Percentiles rank a stretch among this genome's conserved stretches.
Conservation (phyloP, 1,139 yeast genomes). For the Hanseniaspora sp. region DNA sequence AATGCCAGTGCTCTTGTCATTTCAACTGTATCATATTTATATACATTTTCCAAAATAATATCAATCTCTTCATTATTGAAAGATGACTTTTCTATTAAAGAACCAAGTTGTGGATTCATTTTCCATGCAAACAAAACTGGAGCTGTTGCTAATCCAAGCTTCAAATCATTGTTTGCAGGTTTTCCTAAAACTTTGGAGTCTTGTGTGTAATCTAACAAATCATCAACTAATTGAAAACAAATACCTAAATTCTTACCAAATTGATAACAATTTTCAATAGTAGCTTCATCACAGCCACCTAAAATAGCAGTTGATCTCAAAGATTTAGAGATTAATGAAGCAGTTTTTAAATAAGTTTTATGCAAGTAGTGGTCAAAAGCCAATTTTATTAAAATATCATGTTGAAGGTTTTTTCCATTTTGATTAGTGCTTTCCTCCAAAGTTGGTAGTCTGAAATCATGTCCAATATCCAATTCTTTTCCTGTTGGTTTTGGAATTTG, state of each 20-base stretch:
- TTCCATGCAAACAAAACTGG: constrained; percentile 94
- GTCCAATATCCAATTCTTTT: constrained; percentile 41
- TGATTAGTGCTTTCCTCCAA: constrained; percentile 29
- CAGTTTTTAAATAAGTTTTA: constrained; percentile 90
- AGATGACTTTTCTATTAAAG: constrained; percentile 73
- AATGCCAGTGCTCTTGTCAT: constrained; percentile 70
- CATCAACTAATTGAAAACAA: constrained; percentile 94
- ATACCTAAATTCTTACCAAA: constrained; percentile 89
- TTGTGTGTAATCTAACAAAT: constrained; percentile 85
- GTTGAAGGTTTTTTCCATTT: constrained; percentile 34
- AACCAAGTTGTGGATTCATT: constrained; percentile 73
- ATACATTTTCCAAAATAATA: constrained; percentile 62
- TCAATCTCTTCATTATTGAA: constrained; percentile 73
- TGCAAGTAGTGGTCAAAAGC: constrained; percentile 91
- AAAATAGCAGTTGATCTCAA: constrained; percentile 88
- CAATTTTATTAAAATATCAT: constrained; percentile 62
- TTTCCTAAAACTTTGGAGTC: constrained; percentile 77
- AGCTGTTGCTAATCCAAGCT: constrained; percentile 91
- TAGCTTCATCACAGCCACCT: constrained; percentile 65
- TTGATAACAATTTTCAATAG: constrained; percentile 75
- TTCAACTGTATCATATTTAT: constrained; percentile 59
- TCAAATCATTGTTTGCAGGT: constrained; percentile 90
- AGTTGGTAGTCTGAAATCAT: constrained; percentile 45
- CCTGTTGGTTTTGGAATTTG: constrained; percentile 52
- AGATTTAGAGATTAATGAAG: constrained; percentile 88